These are phyloP conservation scores for Borealophlyctis nickersoniae DNA, from an alignment of 192 early-diverging fungal species.

Conservation along the genomic window DNA sequence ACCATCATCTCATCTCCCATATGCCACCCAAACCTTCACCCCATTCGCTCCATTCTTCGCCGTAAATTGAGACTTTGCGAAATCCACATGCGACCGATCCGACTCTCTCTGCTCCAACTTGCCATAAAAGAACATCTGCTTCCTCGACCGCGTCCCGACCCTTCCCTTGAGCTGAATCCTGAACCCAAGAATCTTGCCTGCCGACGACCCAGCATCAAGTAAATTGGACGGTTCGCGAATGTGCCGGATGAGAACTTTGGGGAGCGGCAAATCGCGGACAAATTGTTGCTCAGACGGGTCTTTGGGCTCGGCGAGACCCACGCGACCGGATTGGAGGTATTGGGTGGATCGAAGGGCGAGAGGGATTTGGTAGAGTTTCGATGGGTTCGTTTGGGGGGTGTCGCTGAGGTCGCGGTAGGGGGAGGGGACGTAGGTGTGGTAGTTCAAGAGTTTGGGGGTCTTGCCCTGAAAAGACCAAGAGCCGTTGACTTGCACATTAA, in stretches of 20 bases:
- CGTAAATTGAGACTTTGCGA: conserved; percentile 36
- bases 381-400: not conserved
- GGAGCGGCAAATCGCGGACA: conserved; percentile 39
- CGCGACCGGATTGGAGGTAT: conserved; percentile 13
- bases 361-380: conserved; percentile 19
- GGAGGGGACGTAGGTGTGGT: conserved; percentile 11
- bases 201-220: conserved; percentile 3
- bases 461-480: not conserved
- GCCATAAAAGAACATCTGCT: conserved; percentile 40
- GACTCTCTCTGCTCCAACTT: conserved; percentile 32
- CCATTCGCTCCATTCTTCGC: conserved; percentile 52
- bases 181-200: conserved; percentile 43
- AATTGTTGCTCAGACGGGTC: not conserved
- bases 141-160: conserved; percentile 31
- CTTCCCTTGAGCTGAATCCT: conserved; percentile 44
- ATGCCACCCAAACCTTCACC: conserved; percentile 51
- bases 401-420: conserved; percentile 11
- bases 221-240: conserved; percentile 24
- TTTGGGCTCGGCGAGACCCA: not conserved
- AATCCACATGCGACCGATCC: conserved; percentile 33
- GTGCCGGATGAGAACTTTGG: conserved; percentile 31
- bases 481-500: not conserved
- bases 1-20: conserved; percentile 42
- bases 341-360: conserved; percentile 8
- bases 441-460: conserved; percentile 23